phyloP scores from a whole-genome alignment of 169 alveolate genomes.

The Eimeria praecox region DNA sequence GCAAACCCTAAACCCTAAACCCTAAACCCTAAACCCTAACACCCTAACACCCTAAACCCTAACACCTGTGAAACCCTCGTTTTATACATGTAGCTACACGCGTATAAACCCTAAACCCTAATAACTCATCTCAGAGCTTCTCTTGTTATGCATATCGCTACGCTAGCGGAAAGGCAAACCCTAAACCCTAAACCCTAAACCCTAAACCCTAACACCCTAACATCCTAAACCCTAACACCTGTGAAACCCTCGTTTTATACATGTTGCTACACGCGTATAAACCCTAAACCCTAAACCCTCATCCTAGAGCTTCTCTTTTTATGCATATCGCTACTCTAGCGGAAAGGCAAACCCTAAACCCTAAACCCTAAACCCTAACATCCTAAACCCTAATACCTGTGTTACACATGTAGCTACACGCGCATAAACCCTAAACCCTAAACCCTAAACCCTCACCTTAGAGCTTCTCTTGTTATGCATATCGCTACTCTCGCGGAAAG shows the following conservation, averaged over 20 bases:
- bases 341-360: neutral
- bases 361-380: neutral
- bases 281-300: neutral
- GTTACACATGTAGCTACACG: neutral
- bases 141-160: no score
- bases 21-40: conserved; percentile 80
- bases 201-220: neutral
- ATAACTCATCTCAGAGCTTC: no score
- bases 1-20: conserved; percentile 90
- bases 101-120: neutral
- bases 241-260: neutral
- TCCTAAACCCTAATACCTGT: no score
- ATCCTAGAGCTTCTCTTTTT: no score
- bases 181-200: neutral
- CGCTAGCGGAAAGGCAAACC: neutral
- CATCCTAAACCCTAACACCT: neutral
- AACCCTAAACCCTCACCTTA: neutral
- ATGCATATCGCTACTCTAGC: no score
- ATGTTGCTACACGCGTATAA: neutral
- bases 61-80: no score
- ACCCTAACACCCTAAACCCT: no score
- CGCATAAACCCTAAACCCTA: neutral
- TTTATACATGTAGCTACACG: neutral
- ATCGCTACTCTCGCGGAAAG: neutral
- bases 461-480: no score